Evolutionary conservation across 2,329 filamentous ascomycete genomes (phyloP).

Genomic region (Cladosporium sp.): DNA sequence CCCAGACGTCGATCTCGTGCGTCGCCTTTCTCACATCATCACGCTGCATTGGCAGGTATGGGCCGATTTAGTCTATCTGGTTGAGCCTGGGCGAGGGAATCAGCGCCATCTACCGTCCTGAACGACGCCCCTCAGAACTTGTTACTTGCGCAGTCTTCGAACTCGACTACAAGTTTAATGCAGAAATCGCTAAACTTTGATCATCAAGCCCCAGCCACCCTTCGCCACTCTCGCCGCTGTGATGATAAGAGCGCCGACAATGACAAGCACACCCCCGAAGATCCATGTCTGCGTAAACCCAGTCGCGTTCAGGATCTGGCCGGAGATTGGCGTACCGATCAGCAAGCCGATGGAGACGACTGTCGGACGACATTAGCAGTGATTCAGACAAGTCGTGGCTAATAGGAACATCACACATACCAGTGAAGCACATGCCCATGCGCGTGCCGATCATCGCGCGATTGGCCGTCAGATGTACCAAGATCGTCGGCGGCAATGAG

Average conservation of each 20-base stretch:
- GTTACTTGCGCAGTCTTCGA: conserved; percentile 32
- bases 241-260: conserved; percentile 31
- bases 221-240: conserved; percentile 29
- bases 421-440: conserved; percentile 56
- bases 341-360: conserved; percentile 45
- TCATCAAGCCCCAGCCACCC: conserved; percentile 29
- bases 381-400: no score
- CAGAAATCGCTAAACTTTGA: conserved; percentile 23
- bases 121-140: conserved; percentile 26
- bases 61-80: conserved; percentile 69
- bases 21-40: conserved; percentile 77
- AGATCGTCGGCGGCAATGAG: conserved; percentile 47
- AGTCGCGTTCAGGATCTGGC: conserved; percentile 51
- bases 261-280: conserved; percentile 41
- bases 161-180: background rate
- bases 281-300: conserved; percentile 47
- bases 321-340: conserved; percentile 58
- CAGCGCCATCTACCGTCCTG: background rate
- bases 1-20: conserved; percentile 61
- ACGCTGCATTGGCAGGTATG: conserved; percentile 90
- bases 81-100: conserved; percentile 17
- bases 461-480: conserved; percentile 45
- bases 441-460: conserved; percentile 51
- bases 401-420: no score
- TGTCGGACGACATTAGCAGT: no score